Conservation (phyloP, 177 flowering plant species). For the Telopea speciosissima region DNA sequence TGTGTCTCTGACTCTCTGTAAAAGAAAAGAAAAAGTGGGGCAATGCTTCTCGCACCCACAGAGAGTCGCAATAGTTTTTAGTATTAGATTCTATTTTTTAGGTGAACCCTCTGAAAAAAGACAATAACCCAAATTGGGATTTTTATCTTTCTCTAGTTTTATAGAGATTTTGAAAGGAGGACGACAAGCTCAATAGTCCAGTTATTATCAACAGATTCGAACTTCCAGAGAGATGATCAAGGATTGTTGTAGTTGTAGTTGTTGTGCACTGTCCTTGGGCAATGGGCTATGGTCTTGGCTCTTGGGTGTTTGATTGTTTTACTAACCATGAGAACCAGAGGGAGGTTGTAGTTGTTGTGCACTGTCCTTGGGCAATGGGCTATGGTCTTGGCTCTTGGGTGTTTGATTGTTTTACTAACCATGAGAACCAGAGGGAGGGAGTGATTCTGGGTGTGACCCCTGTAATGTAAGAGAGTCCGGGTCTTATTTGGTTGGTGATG, state of each 20-base stretch:
- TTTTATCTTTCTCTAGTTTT: conserved; percentile 11
- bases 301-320: too few relatives aligned
- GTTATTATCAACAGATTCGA: too few relatives aligned
- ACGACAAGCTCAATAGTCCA: conserved; percentile 5
- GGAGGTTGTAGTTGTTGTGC: background rate
- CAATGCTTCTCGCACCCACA: conserved; percentile 47
- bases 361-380: conserved; percentile 17
- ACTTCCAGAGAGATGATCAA: too few relatives aligned
- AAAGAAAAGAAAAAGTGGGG: conserved; percentile 30
- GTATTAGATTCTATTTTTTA: conserved; percentile 30
- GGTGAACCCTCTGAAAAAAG: conserved; percentile 16
- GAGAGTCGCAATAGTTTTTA: conserved; percentile 22
- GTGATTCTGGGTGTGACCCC: too few relatives aligned
- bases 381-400: too few relatives aligned
- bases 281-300: conserved; percentile 22
- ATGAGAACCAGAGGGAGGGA: too few relatives aligned
- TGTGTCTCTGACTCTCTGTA: background rate
- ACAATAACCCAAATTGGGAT: conserved; percentile 24
- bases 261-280: conserved; percentile 2
- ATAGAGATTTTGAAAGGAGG: conserved; percentile 39
- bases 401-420: too few relatives aligned
- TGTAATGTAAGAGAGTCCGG: conserved; percentile 33
- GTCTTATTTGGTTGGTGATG: conserved; percentile 34
- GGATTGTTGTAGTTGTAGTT: background rate
- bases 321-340: too few relatives aligned